Percentiles rank a stretch among this genome's conserved stretches.
Evolutionary conservation across 2,329 filamentous ascomycete genomes (phyloP).

Genomic region (Pseudogymnoascus sp.): DNA sequence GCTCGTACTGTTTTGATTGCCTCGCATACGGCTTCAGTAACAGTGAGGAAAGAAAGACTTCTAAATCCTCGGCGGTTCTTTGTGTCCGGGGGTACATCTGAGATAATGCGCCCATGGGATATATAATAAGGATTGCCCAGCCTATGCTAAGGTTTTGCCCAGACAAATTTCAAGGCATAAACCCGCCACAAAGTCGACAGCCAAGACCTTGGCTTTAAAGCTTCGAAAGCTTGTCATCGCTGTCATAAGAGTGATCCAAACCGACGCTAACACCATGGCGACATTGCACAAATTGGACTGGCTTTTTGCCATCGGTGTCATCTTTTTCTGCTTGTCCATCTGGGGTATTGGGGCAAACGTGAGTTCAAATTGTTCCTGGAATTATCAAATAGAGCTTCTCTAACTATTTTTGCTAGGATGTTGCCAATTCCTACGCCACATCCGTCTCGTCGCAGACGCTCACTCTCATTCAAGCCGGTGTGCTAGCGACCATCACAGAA

Average conservation of each 20-base stretch:
- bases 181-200: neutral
- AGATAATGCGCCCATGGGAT: too few relatives aligned
- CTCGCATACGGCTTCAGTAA: too few relatives aligned
- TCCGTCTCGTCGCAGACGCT: slow-evolving; percentile 70
- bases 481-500: slow-evolving; percentile 58
- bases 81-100: too few relatives aligned
- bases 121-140: neutral
- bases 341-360: slow-evolving; percentile 46
- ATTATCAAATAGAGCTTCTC: neutral
- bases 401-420: slow-evolving; percentile 49
- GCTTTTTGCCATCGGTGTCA: slow-evolving; percentile 45
- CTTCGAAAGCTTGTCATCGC: neutral
- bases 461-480: slow-evolving; percentile 59
- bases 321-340: slow-evolving; percentile 49
- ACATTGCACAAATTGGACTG: neutral
- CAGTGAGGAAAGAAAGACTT: too few relatives aligned
- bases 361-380: neutral
- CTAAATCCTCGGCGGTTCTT: too few relatives aligned
- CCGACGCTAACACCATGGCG: neutral
- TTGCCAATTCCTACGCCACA: slow-evolving; percentile 76
- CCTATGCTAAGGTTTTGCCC: neutral
- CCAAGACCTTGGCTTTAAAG: neutral
- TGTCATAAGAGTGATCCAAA: neutral
- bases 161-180: neutral
- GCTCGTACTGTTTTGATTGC: too few relatives aligned